phyloP scores from a whole-genome alignment of 2,329 filamentous ascomycete genomes.

The Rhynchosporium agropyri region DNA sequence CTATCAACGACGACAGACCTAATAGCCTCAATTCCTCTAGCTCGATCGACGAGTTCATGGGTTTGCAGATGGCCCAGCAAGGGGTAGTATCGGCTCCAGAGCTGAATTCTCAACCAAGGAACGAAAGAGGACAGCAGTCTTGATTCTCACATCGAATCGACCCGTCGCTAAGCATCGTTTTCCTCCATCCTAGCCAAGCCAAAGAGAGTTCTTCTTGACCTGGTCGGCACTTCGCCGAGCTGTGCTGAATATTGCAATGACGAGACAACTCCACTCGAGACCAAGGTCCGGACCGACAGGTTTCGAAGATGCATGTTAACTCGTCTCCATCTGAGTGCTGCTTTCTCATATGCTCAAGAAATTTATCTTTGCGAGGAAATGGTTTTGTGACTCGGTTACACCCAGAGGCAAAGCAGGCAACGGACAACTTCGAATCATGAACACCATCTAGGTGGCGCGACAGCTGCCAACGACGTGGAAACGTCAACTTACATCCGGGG shows the following conservation, averaged over 20 bases:
- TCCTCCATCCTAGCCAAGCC: background rate
- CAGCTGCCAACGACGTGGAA: conserved; percentile 24
- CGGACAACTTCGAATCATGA: conserved; percentile 5
- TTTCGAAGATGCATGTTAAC: conserved; percentile 20
- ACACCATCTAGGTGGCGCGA: conserved; percentile 21
- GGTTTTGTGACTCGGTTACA: conserved; percentile 22
- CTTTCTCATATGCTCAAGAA: conserved; percentile 24
- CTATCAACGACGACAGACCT: no score
- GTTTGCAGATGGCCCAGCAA: background rate
- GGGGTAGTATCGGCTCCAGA: background rate
- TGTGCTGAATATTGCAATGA: conserved; percentile 8
- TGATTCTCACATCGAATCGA: background rate
- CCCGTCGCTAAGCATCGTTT: conserved; percentile 5
- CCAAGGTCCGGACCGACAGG: conserved; percentile 19
- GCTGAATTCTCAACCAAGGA: conserved; percentile 19
- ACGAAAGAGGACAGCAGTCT: conserved; percentile 20
- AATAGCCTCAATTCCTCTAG: conserved; percentile 18
- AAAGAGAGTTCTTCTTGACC: background rate
- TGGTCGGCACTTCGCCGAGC: background rate
- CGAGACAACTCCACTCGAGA: conserved; percentile 9
- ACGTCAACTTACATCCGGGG: conserved; percentile 21
- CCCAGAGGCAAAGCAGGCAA: conserved; percentile 22
- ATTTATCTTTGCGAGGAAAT: conserved; percentile 24
- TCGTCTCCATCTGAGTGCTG: conserved; percentile 13
- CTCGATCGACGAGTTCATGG: conserved; percentile 19